Evolutionary conservation across 2,329 filamentous ascomycete genomes (phyloP).

Genomic region (Coniochaeta sp.): DNA sequence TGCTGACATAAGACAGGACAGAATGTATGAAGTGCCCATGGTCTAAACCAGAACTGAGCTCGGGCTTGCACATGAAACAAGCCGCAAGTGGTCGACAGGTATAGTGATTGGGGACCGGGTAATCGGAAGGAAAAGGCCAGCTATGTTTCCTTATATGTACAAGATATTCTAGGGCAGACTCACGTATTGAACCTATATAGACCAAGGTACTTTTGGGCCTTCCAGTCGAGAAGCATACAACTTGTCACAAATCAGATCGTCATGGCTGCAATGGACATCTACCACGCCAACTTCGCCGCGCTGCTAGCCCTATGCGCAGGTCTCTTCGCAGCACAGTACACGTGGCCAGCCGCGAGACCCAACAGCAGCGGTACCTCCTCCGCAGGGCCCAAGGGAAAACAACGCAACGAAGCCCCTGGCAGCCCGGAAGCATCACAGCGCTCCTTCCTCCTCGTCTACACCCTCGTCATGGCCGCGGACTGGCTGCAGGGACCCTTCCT

Average conservation of each 20-base stretch:
- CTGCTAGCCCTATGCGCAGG: constrained; percentile 10
- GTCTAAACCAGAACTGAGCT: not conserved
- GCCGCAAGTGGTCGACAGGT: not conserved
- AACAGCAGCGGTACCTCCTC: not conserved
- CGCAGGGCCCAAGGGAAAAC: too few species aligned
- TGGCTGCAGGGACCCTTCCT: constrained; percentile 38
- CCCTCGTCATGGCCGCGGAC: constrained; percentile 23
- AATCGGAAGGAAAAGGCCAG: not conserved
- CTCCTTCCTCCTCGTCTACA: constrained; percentile 17
- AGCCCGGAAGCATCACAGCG: not conserved
- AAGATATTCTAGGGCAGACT: not conserved
- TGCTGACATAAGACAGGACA: not conserved
- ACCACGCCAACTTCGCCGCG: constrained; percentile 13
- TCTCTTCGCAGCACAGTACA: constrained; percentile 16
- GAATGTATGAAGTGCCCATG: not conserved
- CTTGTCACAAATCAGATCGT: not conserved
- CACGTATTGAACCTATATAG: not conserved
- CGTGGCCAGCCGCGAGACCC: constrained; percentile 1
- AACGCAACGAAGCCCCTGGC: too few species aligned
- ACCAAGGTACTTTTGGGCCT: not conserved
- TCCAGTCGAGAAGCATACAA: not conserved
- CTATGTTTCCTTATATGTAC: not conserved
- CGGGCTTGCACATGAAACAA: not conserved
- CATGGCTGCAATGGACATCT: constrained; percentile 10
- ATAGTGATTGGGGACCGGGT: not conserved